phyloP scores from a whole-genome alignment of 306 rosid genomes.

The Sicyos edulis region DNA sequence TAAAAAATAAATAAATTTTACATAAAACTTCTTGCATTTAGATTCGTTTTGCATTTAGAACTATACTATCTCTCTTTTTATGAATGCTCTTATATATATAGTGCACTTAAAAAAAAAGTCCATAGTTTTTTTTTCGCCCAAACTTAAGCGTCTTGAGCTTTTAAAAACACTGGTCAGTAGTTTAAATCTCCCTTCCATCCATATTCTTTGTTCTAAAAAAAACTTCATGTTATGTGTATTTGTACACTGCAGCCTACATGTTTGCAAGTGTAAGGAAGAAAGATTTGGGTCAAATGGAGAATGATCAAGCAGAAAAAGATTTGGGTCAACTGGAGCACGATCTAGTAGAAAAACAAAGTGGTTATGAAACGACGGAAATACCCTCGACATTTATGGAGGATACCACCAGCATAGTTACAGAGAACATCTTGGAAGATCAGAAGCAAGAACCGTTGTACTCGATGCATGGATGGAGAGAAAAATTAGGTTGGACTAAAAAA shows the following conservation, averaged over 20 bases:
- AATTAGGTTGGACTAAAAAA: conserved; percentile 42
- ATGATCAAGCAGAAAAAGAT: conserved; percentile 35
- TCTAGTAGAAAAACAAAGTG: conserved; percentile 27
- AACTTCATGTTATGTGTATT: conserved; percentile 24
- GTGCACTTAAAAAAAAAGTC: too few relatives aligned
- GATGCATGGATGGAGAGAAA: conserved; percentile 61
- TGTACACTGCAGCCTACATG: conserved; percentile 51
- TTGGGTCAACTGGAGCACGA: conserved; percentile 19
- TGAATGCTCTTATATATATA: too few relatives aligned
- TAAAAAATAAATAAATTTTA: too few relatives aligned
- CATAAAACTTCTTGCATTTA: too few relatives aligned
- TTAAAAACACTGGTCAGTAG: too few relatives aligned
- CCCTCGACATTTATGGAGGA: conserved; percentile 33
- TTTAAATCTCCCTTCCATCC: not conserved
- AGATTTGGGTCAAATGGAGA: conserved; percentile 29
- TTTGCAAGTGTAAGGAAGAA: conserved; percentile 48
- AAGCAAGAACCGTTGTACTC: conserved; percentile 43
- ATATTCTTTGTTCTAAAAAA: not conserved
- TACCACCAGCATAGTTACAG: conserved; percentile 29
- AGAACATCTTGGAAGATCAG: conserved; percentile 46
- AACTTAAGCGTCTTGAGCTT: too few relatives aligned
- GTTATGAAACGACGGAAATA: conserved; percentile 35
- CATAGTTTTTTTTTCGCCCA: too few relatives aligned
- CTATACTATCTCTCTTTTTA: too few relatives aligned
- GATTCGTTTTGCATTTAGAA: too few relatives aligned